Percentiles rank a stretch among this genome's conserved stretches.
Conservation (phyloP, 768 basidiomycete species). For the Dentipellis fragilis region DNA sequence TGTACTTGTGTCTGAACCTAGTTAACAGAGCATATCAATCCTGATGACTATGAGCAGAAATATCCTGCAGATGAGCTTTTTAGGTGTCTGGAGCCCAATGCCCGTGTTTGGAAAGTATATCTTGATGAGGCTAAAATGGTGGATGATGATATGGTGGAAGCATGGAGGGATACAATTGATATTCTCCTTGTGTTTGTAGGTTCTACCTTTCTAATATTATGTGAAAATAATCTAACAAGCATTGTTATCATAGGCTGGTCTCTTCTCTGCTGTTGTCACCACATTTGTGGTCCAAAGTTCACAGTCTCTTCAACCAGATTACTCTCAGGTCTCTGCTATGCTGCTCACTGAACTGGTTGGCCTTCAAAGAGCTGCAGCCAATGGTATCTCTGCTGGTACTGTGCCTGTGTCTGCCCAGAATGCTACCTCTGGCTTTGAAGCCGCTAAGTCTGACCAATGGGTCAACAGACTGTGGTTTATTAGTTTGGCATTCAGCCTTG, state of each 20-base stretch:
- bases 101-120: background rate
- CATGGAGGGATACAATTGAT: too few species aligned
- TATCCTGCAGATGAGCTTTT: too few species aligned
- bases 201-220: background rate
- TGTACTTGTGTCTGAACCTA: too few species aligned
- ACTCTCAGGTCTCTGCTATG: too few species aligned
- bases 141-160: too few species aligned
- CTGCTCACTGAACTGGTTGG: too few species aligned
- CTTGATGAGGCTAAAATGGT: too few species aligned
- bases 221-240: background rate
- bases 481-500: background rate
- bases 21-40: background rate
- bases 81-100: background rate
- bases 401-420: background rate
- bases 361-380: too few species aligned
- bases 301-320: background rate
- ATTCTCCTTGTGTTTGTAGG: background rate
- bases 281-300: background rate
- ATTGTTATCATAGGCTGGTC: background rate
- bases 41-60: background rate
- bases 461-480: too few species aligned
- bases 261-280: background rate
- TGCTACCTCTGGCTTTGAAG: background rate
- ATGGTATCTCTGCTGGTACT: background rate
- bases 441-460: too few species aligned